A percentile compares a stretch with the other conserved stretches of the same genome.
Evolutionary conservation across 805 yeast species (phyloP).

Genomic region (Tetrapisispora phaffii): DNA sequence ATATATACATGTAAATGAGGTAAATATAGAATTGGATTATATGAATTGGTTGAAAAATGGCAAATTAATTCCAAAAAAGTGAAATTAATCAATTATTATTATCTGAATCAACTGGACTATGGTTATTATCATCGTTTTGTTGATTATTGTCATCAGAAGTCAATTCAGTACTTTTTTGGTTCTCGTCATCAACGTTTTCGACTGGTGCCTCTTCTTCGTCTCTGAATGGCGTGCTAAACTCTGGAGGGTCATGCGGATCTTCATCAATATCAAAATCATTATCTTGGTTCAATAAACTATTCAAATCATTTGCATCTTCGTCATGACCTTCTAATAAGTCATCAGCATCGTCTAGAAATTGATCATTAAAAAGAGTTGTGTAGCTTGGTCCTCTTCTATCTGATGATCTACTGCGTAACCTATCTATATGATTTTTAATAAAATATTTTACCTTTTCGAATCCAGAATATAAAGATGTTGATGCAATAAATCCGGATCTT

Average conservation of each 20-base stretch:
- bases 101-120: too few species aligned
- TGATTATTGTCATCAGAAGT: not conserved
- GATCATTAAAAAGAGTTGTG: conserved; percentile 25
- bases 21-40: too few species aligned
- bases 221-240: not conserved
- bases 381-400: conserved; percentile 28
- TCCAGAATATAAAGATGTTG: conserved; percentile 31
- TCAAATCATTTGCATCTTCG: conserved; percentile 42
- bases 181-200: not conserved
- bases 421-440: conserved; percentile 7
- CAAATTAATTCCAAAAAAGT: too few species aligned
- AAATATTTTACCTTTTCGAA: conserved; percentile 14
- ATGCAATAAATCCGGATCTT: conserved; percentile 42
- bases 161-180: too few species aligned
- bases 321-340: conserved; percentile 32
- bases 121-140: not conserved
- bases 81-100: too few species aligned
- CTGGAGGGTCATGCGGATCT: conserved; percentile 11
- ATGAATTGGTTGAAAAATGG: too few species aligned
- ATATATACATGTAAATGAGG: too few species aligned
- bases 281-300: conserved; percentile 32
- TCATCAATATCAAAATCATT: conserved; percentile 30
- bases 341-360: conserved; percentile 30
- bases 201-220: not conserved
- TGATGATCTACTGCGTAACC: conserved; percentile 20